These are phyloP conservation scores for Zelopaecilomyces penicillatus DNA, from an alignment of 2,329 filamentous ascomycete species.

Conservation along the genomic window DNA sequence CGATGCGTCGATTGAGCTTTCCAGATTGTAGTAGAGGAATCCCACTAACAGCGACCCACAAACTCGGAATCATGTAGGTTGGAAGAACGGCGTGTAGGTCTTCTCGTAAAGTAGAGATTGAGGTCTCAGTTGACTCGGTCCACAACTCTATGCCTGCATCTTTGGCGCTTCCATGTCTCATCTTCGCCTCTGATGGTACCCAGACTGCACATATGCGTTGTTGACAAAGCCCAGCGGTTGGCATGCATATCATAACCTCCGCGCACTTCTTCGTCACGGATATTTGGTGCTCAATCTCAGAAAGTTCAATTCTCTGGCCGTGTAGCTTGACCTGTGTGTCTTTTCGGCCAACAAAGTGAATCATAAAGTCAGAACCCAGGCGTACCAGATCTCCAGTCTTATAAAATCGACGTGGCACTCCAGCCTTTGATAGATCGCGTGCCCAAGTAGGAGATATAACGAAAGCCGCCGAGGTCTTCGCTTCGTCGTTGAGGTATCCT, in stretches of 20 bases:
- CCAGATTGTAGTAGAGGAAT: background rate
- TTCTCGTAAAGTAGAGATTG: background rate
- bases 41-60: background rate
- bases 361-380: background rate
- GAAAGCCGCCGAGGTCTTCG: background rate
- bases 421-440: background rate
- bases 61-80: background rate
- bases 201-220: background rate
- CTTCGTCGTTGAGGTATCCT: background rate
- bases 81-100: background rate
- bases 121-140: background rate
- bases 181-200: background rate
- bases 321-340: background rate
- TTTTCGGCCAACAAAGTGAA: background rate
- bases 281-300: background rate
- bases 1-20: background rate
- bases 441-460: background rate
- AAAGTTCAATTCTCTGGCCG: background rate
- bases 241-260: background rate
- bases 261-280: background rate
- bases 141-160: background rate
- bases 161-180: background rate
- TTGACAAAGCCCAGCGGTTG: background rate
- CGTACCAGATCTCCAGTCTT: background rate
- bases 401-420: background rate